These are phyloP conservation scores for Discostella stelligera DNA, from an alignment of 352 stramenopile species.

Conservation along the genomic window DNA sequence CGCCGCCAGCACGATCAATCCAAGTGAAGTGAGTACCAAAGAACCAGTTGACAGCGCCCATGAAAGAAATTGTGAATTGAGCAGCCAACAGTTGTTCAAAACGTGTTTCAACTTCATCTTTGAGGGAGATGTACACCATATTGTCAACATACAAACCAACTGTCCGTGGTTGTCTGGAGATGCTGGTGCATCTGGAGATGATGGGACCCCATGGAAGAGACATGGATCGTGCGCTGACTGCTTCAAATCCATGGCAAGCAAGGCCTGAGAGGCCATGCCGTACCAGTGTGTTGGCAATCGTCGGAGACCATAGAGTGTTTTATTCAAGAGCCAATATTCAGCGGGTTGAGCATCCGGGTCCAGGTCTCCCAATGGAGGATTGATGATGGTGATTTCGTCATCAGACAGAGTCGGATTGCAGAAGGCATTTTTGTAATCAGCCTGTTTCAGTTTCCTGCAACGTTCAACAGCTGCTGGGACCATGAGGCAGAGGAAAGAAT, in stretches of 20 bases:
- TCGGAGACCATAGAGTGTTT: constrained; percentile 42
- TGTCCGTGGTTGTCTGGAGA: background rate
- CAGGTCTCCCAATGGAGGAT: constrained; percentile 18
- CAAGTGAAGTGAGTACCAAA: constrained; percentile 41
- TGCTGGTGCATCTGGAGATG: too few species aligned
- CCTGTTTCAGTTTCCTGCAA: constrained; percentile 19
- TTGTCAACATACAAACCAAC: constrained; percentile 46
- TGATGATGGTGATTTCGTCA: constrained; percentile 23
- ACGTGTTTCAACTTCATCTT: constrained; percentile 18
- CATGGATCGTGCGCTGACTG: constrained; percentile 23
- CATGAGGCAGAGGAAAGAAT: constrained; percentile 2
- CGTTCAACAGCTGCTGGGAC: constrained; percentile 3
- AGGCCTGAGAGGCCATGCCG: constrained; percentile 20
- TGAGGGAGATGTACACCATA: constrained; percentile 37
- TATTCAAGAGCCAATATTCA: constrained; percentile 30
- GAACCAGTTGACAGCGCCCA: constrained; percentile 44
- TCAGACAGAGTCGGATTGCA: constrained; percentile 8
- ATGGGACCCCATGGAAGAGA: constrained; percentile 21
- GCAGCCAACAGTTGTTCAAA: constrained; percentile 31
- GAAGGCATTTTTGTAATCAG: constrained; percentile 31
- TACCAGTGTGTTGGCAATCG: constrained; percentile 35
- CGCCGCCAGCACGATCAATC: background rate
- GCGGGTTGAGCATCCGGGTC: constrained; percentile 4
- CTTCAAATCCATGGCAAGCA: constrained; percentile 20
- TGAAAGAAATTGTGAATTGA: constrained; percentile 44